Percentiles rank a stretch among this genome's conserved stretches.
Conservation (phyloP, 164 flowering plant genomes). For the Nymphaea colorata region DNA sequence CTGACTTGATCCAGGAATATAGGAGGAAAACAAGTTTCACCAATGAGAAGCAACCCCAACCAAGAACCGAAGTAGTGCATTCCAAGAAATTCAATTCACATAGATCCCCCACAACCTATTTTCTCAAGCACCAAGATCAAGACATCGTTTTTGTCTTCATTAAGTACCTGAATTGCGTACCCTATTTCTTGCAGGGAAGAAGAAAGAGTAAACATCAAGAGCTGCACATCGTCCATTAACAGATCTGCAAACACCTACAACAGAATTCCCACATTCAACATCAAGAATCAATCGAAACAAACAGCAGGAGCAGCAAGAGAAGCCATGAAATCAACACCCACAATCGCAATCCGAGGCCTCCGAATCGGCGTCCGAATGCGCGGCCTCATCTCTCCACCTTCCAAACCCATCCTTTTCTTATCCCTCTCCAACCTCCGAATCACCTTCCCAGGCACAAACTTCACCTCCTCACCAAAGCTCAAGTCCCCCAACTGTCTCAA, state of each 20-base stretch:
- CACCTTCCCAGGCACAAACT: slow-evolving; percentile 45
- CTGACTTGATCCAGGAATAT: too few relatives aligned
- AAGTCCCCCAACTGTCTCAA: slow-evolving; percentile 40
- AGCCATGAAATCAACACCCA: slow-evolving; percentile 18
- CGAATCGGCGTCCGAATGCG: slow-evolving; percentile 41
- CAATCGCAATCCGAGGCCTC: slow-evolving; percentile 89
- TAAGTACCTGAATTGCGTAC: slow-evolving; percentile 61
- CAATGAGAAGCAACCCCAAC: too few relatives aligned
- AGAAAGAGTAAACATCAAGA: slow-evolving; percentile 70
- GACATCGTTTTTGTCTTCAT: too few relatives aligned
- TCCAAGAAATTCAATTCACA: too few relatives aligned
- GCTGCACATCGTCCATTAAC: slow-evolving; percentile 51
- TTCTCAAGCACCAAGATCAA: too few relatives aligned
- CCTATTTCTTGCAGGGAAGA: slow-evolving; percentile 72
- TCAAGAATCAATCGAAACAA: background rate
- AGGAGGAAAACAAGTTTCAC: too few relatives aligned
- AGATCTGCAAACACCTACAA: slow-evolving; percentile 85
- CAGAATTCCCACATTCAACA: slow-evolving; percentile 1
- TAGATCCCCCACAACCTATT: too few relatives aligned
- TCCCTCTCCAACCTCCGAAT: slow-evolving; percentile 47
- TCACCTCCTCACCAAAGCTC: slow-evolving; percentile 68
- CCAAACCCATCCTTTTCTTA: slow-evolving; percentile 17
- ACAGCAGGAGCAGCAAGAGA: background rate
- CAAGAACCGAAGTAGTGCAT: too few relatives aligned
- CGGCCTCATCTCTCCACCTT: slow-evolving; percentile 17